Evolutionary conservation across 352 stramenopile genomes (phyloP).

Genomic region (Pythium folliculosum): DNA sequence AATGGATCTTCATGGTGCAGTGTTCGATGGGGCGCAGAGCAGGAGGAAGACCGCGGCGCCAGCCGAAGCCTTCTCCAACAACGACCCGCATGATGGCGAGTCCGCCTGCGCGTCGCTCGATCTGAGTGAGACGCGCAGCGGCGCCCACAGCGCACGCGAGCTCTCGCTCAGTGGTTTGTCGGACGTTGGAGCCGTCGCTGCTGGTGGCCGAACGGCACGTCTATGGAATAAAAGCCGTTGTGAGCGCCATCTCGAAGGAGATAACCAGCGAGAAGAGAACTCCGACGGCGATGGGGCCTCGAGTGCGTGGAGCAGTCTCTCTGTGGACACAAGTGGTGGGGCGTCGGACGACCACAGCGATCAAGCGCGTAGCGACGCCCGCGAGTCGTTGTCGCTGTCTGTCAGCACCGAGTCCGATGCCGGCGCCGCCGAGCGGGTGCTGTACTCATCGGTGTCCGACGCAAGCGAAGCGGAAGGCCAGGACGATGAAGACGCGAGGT

Average conservation of each 20-base stretch:
- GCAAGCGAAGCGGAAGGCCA: neutral
- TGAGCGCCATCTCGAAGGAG: neutral
- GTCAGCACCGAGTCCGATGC: slow-evolving; percentile 4
- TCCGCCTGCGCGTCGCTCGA: slow-evolving; percentile 9
- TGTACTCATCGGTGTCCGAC: neutral
- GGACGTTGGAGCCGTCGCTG: neutral
- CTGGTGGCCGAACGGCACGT: neutral
- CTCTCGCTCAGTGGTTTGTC: slow-evolving; percentile 10
- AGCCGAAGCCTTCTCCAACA: neutral
- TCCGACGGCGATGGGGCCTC: neutral
- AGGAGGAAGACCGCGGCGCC: neutral
- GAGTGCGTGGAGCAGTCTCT: slow-evolving; percentile 9
- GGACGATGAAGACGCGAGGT: neutral
- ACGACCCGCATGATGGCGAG: neutral
- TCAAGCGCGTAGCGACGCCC: too few relatives aligned
- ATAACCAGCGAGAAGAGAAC: slow-evolving; percentile 7
- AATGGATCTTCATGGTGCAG: neutral
- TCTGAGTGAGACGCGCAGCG: neutral
- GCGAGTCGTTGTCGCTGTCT: slow-evolving; percentile 15
- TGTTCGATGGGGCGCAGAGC: neutral
- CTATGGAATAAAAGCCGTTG: neutral
- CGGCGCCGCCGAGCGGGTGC: neutral
- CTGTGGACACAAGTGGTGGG: neutral
- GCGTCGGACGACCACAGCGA: too few relatives aligned
- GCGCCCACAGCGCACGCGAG: neutral